These are phyloP conservation scores for Candida nitratophila DNA, from an alignment of 805 yeast genomes.

Conservation along the genomic window DNA sequence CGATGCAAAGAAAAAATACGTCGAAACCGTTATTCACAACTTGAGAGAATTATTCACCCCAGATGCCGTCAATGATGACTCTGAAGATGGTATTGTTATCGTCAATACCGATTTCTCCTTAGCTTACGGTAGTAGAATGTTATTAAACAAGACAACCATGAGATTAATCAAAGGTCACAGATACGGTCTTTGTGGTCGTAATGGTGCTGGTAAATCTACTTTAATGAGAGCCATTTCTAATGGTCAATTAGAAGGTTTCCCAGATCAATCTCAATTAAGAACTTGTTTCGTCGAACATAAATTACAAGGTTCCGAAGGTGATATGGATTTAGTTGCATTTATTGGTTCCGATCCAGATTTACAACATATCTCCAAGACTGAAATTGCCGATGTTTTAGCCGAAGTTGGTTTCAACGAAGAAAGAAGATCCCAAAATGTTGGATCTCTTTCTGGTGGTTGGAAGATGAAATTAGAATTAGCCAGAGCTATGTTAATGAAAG, in stretches of 20 bases:
- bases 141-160: constrained; percentile 84
- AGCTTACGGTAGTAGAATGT: constrained; percentile 97
- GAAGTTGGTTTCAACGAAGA: constrained; percentile 90
- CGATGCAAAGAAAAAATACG: constrained; percentile 28
- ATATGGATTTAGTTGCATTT: constrained; percentile 79
- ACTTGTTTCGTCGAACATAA: constrained; percentile 98
- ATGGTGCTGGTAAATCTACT: constrained; percentile 98
- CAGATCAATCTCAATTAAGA: constrained; percentile 74
- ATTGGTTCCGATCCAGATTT: constrained; percentile 87
- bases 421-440: constrained; percentile 85
- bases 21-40: constrained; percentile 37
- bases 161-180: constrained; percentile 90
- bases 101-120: constrained; percentile 92
- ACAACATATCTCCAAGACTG: constrained; percentile 51
- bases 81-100: constrained; percentile 80
- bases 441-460: constrained; percentile 98
- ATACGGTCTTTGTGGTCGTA: constrained; percentile 96
- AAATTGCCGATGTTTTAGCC: constrained; percentile 67
- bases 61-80: constrained; percentile 47
- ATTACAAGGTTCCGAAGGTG: constrained; percentile 91
- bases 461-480: constrained; percentile 97
- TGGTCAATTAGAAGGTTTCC: constrained; percentile 97
- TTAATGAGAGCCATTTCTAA: constrained; percentile 94
- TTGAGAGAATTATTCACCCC: constrained; percentile 51
- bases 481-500: constrained; percentile 97